Evolutionary conservation across 257 asterid species (phyloP).

Genomic region (Solanum habrochaites): DNA sequence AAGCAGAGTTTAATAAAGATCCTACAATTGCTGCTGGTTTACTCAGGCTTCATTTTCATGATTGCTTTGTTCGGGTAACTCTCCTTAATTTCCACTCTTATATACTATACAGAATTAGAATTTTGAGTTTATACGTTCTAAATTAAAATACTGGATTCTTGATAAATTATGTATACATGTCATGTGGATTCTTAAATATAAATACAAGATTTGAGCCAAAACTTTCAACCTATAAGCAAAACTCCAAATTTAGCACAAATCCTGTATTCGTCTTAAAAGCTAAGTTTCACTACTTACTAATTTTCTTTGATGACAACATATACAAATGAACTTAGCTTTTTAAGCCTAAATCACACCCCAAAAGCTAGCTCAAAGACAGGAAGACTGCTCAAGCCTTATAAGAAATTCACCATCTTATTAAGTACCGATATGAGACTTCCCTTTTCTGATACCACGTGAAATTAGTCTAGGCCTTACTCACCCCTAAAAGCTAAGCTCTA

Average conservation of each 20-base stretch:
- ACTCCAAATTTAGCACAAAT: background rate
- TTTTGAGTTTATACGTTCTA: background rate
- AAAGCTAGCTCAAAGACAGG: too few species aligned
- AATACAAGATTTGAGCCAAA: background rate
- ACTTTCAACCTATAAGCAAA: background rate
- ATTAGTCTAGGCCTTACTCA: too few species aligned
- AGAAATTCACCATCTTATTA: too few species aligned
- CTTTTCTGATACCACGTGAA: too few species aligned
- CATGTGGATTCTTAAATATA: background rate
- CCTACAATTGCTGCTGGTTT: conserved; percentile 47
- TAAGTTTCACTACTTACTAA: background rate
- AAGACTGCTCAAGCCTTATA: too few species aligned
- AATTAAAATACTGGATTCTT: background rate
- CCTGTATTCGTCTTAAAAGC: background rate
- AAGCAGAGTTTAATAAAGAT: conserved; percentile 28
- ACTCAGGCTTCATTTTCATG: conserved; percentile 71
- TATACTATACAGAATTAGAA: background rate
- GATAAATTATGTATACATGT: background rate
- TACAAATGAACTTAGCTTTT: too few species aligned
- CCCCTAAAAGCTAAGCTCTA: too few species aligned
- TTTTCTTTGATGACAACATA: too few species aligned
- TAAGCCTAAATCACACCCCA: too few species aligned
- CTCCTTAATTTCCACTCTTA: background rate
- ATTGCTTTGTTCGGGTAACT: conserved; percentile 53
- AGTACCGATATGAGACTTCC: too few species aligned